Evolutionary conservation across 2,329 filamentous ascomycete species (phyloP).

Genomic region (Colletotrichum godetiae): DNA sequence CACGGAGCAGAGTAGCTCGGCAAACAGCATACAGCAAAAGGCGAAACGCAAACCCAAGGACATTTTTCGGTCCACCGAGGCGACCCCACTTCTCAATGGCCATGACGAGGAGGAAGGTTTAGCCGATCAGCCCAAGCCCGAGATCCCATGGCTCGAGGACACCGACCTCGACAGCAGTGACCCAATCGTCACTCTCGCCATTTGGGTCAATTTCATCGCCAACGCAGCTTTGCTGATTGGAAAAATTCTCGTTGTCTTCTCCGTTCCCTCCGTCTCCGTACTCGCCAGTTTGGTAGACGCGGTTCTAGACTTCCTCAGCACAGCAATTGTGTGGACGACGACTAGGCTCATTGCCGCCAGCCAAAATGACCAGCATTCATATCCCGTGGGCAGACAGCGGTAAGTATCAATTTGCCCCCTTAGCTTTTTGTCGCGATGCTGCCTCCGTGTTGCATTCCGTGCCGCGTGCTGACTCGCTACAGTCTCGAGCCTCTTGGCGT

Average conservation of each 20-base stretch:
- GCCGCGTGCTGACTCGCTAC: conserved; percentile 16
- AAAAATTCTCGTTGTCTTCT: conserved; percentile 81
- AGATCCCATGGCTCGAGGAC: conserved; percentile 79
- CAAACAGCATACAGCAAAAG: conserved; percentile 53
- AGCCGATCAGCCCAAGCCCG: conserved; percentile 55
- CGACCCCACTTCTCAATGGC: conserved; percentile 71
- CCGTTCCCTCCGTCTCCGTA: conserved; percentile 85
- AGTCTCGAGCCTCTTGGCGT: conserved; percentile 84
- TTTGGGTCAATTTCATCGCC: conserved; percentile 85
- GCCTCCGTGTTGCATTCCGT: conserved; percentile 16
- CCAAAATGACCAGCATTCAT: conserved; percentile 78
- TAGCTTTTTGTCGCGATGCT: background rate
- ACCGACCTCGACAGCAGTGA: conserved; percentile 78
- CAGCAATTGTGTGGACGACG: conserved; percentile 83
- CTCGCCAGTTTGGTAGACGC: conserved; percentile 84
- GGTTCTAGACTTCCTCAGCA: conserved; percentile 82
- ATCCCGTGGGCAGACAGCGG: conserved; percentile 79
- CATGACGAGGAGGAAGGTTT: conserved; percentile 53
- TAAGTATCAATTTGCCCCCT: conserved; percentile 39
- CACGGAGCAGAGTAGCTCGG: conserved; percentile 33
- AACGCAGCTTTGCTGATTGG: conserved; percentile 80
- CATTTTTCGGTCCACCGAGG: conserved; percentile 82
- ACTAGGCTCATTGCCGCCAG: conserved; percentile 75
- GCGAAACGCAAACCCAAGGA: conserved; percentile 86
- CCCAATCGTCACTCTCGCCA: conserved; percentile 84